These are phyloP conservation scores for Aspergillus bertholletiae DNA, from an alignment of 495 filamentous ascomycete genomes.

Conservation along the genomic window DNA sequence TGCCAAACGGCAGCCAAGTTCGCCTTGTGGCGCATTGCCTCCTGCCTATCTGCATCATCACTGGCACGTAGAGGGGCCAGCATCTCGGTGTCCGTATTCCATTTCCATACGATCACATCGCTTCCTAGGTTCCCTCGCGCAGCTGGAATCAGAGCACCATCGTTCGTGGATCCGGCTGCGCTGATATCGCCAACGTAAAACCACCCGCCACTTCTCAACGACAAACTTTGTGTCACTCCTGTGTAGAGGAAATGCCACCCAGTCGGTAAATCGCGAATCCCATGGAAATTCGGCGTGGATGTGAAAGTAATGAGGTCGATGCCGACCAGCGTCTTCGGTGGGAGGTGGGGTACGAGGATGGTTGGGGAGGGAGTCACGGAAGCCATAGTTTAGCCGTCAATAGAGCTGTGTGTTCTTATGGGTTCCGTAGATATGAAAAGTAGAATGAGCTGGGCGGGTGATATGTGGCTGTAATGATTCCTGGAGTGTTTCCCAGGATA, in stretches of 20 bases:
- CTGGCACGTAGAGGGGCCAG: slow-evolving; percentile 22
- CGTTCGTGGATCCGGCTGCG: slow-evolving; percentile 10
- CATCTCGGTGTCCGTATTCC: slow-evolving; percentile 34
- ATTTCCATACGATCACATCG: slow-evolving; percentile 45
- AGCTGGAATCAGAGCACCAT: slow-evolving; percentile 5
- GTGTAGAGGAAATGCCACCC: slow-evolving; percentile 64
- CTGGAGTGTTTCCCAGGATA: background rate
- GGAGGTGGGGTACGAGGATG: slow-evolving; percentile 45
- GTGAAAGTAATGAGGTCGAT: slow-evolving; percentile 54
- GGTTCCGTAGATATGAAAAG: too few relatives aligned
- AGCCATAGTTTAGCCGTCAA: slow-evolving; percentile 11
- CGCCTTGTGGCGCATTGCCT: slow-evolving; percentile 39
- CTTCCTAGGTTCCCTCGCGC: slow-evolving; percentile 3
- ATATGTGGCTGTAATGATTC: background rate
- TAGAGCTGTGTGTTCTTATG: background rate
- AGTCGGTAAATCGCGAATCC: slow-evolving; percentile 53
- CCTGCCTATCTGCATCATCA: slow-evolving; percentile 25
- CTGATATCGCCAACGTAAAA: slow-evolving; percentile 47
- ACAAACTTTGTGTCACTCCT: slow-evolving; percentile 50
- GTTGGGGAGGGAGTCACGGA: slow-evolving; percentile 36
- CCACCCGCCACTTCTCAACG: slow-evolving; percentile 60
- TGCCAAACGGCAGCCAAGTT: slow-evolving; percentile 41
- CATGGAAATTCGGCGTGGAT: slow-evolving; percentile 53
- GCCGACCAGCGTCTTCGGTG: slow-evolving; percentile 47
- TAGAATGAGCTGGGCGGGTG: too few relatives aligned